phyloP scores from a whole-genome alignment of 2,329 filamentous ascomycete genomes.

The Fusarium sp. region DNA sequence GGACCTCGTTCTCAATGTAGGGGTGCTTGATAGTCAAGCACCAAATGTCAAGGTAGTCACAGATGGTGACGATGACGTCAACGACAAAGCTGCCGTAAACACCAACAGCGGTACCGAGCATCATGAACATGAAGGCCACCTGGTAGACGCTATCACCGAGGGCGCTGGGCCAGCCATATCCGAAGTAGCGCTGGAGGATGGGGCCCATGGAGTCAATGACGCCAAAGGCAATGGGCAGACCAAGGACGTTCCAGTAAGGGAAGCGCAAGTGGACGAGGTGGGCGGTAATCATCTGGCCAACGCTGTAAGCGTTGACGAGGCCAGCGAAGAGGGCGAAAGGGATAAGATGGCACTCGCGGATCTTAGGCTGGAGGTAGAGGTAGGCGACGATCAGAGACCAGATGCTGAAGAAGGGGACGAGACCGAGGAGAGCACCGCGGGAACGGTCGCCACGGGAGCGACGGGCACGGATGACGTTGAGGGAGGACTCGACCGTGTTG shows the following conservation, averaged over 20 bases:
- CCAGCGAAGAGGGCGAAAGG: constrained; percentile 92
- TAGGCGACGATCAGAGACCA: constrained; percentile 85
- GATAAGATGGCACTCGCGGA: constrained; percentile 84
- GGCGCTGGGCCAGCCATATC: constrained; percentile 80
- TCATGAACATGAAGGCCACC: constrained; percentile 89
- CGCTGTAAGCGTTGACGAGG: constrained; percentile 92
- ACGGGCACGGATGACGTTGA: constrained; percentile 86
- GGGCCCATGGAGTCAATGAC: constrained; percentile 86
- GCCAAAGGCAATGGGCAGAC: constrained; percentile 79
- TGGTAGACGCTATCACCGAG: constrained; percentile 85
- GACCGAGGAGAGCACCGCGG: constrained; percentile 80
- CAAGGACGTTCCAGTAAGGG: constrained; percentile 89
- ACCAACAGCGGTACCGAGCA: constrained; percentile 84
- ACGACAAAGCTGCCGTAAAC: constrained; percentile 98
- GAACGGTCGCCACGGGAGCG: constrained; percentile 77
- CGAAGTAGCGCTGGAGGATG: constrained; percentile 64
- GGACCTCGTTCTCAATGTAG: constrained; percentile 56
- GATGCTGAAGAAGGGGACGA: constrained; percentile 81
- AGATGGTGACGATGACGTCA: constrained; percentile 97
- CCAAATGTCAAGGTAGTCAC: constrained; percentile 98
- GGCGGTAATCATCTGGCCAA: constrained; percentile 94
- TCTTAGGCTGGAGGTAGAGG: constrained; percentile 84
- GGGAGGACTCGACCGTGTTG: constrained; percentile 83
- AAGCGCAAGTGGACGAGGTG: constrained; percentile 90
- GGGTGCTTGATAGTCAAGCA: constrained; percentile 96